Conservation (phyloP, 1,139 yeast genomes). For the Meyerozyma elateridarum region DNA sequence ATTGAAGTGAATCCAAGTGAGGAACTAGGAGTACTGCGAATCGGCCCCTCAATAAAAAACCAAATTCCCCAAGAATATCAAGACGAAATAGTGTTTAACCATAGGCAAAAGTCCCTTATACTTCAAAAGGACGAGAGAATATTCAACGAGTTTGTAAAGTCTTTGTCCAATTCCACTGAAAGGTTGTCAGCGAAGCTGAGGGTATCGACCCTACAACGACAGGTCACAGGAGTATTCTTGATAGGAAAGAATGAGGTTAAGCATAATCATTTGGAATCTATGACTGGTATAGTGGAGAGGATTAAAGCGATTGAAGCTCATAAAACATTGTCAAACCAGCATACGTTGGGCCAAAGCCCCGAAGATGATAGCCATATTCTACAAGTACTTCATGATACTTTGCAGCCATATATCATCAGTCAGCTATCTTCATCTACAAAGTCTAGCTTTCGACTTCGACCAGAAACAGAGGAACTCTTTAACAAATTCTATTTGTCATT, state of each 20-base stretch:
- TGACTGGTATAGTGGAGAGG: slow-evolving; percentile 9
- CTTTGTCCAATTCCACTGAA: slow-evolving; percentile 7
- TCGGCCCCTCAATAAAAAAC: slow-evolving; percentile 9
- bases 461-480: slow-evolving; percentile 11
- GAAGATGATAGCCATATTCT: slow-evolving; percentile 9
- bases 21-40: slow-evolving; percentile 1
- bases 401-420: slow-evolving; percentile 10
- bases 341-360: slow-evolving; percentile 2
- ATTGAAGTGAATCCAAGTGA: neutral
- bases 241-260: slow-evolving; percentile 13
- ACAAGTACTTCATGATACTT: slow-evolving; percentile 7
- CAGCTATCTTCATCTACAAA: neutral
- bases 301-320: slow-evolving; percentile 5
- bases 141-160: slow-evolving; percentile 9
- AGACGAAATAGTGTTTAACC: slow-evolving; percentile 11
- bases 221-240: slow-evolving; percentile 10
- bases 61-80: slow-evolving; percentile 10
- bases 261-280: slow-evolving; percentile 11
- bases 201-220: slow-evolving; percentile 7
- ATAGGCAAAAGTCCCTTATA: slow-evolving; percentile 8
- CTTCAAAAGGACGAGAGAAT: slow-evolving; percentile 11
- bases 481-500: slow-evolving; percentile 14
- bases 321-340: too few relatives aligned
- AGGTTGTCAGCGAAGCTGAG: slow-evolving; percentile 7
- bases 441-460: slow-evolving; percentile 6